Percentiles rank a stretch among this genome's conserved stretches.
Conservation (phyloP, 1,284 basidiomycete genomes). For the Ustilago vetiveriae region DNA sequence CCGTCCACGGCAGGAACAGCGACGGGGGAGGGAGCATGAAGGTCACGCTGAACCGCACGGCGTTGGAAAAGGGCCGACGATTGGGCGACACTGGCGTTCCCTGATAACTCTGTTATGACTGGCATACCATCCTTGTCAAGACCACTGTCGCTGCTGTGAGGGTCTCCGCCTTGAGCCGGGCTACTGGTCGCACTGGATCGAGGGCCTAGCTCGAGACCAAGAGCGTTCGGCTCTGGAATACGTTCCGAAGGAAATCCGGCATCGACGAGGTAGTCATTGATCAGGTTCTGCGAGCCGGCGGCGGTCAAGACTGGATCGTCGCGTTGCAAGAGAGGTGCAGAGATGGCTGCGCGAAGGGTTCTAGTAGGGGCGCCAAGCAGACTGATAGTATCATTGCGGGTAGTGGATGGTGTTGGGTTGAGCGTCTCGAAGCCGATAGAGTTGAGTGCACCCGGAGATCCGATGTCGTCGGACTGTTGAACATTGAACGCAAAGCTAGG, state of each 20-base stretch:
- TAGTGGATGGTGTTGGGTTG: slow-evolving; percentile 7
- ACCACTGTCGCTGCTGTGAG: neutral
- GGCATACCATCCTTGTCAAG: slow-evolving; percentile 9
- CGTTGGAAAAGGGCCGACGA: slow-evolving; percentile 52
- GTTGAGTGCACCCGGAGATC: slow-evolving; percentile 29
- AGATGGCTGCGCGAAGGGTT: slow-evolving; percentile 39
- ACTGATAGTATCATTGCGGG: neutral
- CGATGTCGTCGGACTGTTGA: slow-evolving; percentile 12
- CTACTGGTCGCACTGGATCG: slow-evolving; percentile 12
- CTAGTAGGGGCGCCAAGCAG: slow-evolving; percentile 30
- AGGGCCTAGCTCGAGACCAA: slow-evolving; percentile 26
- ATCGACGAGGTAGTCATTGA: slow-evolving; percentile 50
- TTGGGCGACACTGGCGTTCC: slow-evolving; percentile 20
- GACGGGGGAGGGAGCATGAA: slow-evolving; percentile 47
- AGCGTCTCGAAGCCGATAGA: slow-evolving; percentile 16
- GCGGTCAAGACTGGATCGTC: slow-evolving; percentile 32
- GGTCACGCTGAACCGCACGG: slow-evolving; percentile 45
- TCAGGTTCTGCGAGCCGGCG: slow-evolving; percentile 23
- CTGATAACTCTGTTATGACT: slow-evolving; percentile 8
- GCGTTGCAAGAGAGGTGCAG: slow-evolving; percentile 43
- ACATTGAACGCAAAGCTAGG: slow-evolving; percentile 33
- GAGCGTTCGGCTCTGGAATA: slow-evolving; percentile 27
- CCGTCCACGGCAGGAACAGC: slow-evolving; percentile 17
- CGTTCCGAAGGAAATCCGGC: slow-evolving; percentile 36
- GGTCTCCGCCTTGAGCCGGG: slow-evolving; percentile 3